These are phyloP conservation scores for Mortierella sp. DNA, from an alignment of 371 early-diverging fungal genomes.

Conservation along the genomic window DNA sequence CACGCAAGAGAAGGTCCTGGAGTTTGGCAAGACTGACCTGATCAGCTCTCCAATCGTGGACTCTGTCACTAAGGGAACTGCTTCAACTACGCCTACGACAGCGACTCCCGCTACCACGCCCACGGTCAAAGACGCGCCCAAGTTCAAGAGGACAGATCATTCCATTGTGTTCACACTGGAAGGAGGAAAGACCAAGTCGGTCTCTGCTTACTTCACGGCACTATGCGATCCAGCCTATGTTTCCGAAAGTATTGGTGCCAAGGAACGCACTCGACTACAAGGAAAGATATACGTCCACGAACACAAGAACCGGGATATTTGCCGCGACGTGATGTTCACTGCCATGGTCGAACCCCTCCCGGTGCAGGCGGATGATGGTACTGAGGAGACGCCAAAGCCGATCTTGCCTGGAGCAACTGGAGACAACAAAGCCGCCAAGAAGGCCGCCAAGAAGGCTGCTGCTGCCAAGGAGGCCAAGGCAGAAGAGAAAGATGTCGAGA, in stretches of 20 bases:
- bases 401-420: neutral
- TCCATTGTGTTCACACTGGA: constrained; percentile 86
- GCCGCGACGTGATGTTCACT: constrained; percentile 78
- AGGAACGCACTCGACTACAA: constrained; percentile 47
- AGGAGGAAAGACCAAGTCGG: constrained; percentile 78
- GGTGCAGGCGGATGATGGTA: neutral
- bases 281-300: constrained; percentile 88
- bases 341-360: constrained; percentile 36
- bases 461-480: neutral
- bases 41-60: constrained; percentile 36
- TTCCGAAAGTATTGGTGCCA: constrained; percentile 7
- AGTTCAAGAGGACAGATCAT: constrained; percentile 75
- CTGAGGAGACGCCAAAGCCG: neutral
- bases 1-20: constrained; percentile 40
- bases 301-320: constrained; percentile 91
- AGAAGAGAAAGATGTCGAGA: neutral
- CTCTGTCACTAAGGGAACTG: constrained; percentile 20
- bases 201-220: constrained; percentile 74
- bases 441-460: neutral
- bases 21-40: constrained; percentile 16
- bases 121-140: constrained; percentile 57
- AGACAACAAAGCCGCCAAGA: constrained; percentile 10
- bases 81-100: constrained; percentile 13
- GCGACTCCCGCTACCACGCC: constrained; percentile 27
- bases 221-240: constrained; percentile 14